Evolutionary conservation across 176 grass and related monocot genomes (phyloP), one percentile per base, ranked within the genome.

Genomic region (Melocanna baccifera): DNA sequence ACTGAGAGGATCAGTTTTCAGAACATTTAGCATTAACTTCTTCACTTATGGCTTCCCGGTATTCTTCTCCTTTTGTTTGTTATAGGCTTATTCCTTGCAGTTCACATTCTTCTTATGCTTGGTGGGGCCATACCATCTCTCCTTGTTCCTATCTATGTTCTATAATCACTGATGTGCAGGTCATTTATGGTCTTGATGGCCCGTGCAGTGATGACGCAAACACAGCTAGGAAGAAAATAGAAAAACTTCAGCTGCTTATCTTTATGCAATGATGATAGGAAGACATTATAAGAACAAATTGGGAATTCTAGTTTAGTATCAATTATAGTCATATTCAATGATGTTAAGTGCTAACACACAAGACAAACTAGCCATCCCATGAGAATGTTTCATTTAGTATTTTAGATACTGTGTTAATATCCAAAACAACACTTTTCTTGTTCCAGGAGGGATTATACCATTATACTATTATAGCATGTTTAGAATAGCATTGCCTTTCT

Each of bases 41-140:
- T 98, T 98, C 83, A 98, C 89, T 85, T 95, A 98, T 66, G 95
- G 95, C 30, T 98, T 98, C 79, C 95, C 95, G 87, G 95, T 98
- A 98, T 62, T 76, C 56, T 69, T 84, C 39, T 75, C 78, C 7
- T 40, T 74, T 89, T 19, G 43, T 39, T 76, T 78, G 23, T 23
- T 40, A 28, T 50, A 57, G 40, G 1, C 32, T 69, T 34, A 50
- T 78, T 81, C 28, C 64, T 84, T 84, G 22, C 6, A 76, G 32
- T 84, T 25, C 39, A 62, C 19, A 69, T 45, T 45, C 43, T 80
- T 73, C 59, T 84, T 88, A 41, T 85, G 9, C 34, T 61, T 81
- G 39, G 23, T 30, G 40, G 65, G 73, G 66, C 59, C 59, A 29
- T 67, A 45, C 52, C 32, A 28, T 79, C 65, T 48, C 48, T 73